These are phyloP conservation scores for Naganishia onofrii DNA, from an alignment of 768 basidiomycete genomes.

Conservation along the genomic window DNA sequence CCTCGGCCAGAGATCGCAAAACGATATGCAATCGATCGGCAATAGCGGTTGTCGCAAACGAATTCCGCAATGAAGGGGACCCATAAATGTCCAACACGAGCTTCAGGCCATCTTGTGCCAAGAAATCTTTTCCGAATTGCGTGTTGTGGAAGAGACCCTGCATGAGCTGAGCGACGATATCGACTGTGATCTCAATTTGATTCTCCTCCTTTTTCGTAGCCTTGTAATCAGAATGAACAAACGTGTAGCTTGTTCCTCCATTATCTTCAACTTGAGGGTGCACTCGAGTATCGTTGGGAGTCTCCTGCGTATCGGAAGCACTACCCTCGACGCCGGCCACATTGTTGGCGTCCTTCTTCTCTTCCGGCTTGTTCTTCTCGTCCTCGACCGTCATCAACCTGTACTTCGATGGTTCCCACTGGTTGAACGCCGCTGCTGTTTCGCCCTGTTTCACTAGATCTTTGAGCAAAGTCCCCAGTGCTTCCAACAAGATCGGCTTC, in stretches of 20 bases:
- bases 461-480: slow-evolving; percentile 67
- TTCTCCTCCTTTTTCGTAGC: slow-evolving; percentile 31
- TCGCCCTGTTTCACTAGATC: slow-evolving; percentile 73
- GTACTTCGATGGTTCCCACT: slow-evolving; percentile 16
- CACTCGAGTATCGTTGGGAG: slow-evolving; percentile 39
- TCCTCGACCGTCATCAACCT: slow-evolving; percentile 17
- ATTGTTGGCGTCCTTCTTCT: not conserved
- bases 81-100: slow-evolving; percentile 49
- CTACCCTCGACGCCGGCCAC: not conserved
- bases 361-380: slow-evolving; percentile 13
- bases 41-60: slow-evolving; percentile 77
- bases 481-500: slow-evolving; percentile 73
- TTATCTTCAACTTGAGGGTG: slow-evolving; percentile 1
- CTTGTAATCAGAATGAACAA: slow-evolving; percentile 24
- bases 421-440: slow-evolving; percentile 33
- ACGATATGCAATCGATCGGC: slow-evolving; percentile 85
- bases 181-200: slow-evolving; percentile 26
- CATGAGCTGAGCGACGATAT: slow-evolving; percentile 63
- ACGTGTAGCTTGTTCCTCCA: slow-evolving; percentile 15
- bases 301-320: slow-evolving; percentile 56
- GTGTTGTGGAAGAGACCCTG: slow-evolving; percentile 92
- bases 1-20: slow-evolving; percentile 83
- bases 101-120: slow-evolving; percentile 52
- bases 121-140: slow-evolving; percentile 85
- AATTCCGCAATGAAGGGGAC: slow-evolving; percentile 81